phyloP scores from a whole-genome alignment of 129 eudicot species.

The Pseudognaphalium luteoalbum region DNA sequence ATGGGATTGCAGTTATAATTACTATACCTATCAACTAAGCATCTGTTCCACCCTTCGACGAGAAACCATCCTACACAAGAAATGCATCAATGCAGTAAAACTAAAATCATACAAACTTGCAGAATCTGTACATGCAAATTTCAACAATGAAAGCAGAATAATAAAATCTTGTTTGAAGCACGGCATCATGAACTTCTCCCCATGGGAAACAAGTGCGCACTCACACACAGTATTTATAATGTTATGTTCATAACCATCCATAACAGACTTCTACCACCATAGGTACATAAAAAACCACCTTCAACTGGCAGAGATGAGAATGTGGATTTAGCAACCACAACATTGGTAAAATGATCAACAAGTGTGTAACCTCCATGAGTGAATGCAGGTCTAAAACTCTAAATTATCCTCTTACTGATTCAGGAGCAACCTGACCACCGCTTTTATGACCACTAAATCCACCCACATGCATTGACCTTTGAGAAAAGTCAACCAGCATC shows the following conservation, averaged over 20 bases:
- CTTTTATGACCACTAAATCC: slow-evolving; percentile 63
- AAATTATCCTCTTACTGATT: slow-evolving; percentile 64
- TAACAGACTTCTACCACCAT: slow-evolving; percentile 27
- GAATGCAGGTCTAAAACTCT: neutral
- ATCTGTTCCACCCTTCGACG: neutral
- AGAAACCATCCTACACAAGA: neutral
- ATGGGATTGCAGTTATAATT: no score
- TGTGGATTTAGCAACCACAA: neutral
- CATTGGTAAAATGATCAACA: neutral
- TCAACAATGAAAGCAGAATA: slow-evolving; percentile 8
- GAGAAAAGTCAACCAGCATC: slow-evolving; percentile 70
- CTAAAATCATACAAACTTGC: slow-evolving; percentile 20
- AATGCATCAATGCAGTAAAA: neutral
- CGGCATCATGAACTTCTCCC: neutral
- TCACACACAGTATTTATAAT: slow-evolving; percentile 23
- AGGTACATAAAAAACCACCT: slow-evolving; percentile 38
- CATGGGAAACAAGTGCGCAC: neutral
- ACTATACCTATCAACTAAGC: no score
- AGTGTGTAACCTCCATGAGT: neutral
- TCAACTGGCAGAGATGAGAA: slow-evolving; percentile 30
- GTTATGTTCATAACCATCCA: neutral
- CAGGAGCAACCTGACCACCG: slow-evolving; percentile 71
- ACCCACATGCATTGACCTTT: slow-evolving; percentile 76
- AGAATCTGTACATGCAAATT: slow-evolving; percentile 32
- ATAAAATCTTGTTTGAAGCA: slow-evolving; percentile 13